Evolutionary conservation across 2,329 filamentous ascomycete species (phyloP), one percentile per base, ranked within the genome.

Genomic region (Hysterium pulicare): DNA sequence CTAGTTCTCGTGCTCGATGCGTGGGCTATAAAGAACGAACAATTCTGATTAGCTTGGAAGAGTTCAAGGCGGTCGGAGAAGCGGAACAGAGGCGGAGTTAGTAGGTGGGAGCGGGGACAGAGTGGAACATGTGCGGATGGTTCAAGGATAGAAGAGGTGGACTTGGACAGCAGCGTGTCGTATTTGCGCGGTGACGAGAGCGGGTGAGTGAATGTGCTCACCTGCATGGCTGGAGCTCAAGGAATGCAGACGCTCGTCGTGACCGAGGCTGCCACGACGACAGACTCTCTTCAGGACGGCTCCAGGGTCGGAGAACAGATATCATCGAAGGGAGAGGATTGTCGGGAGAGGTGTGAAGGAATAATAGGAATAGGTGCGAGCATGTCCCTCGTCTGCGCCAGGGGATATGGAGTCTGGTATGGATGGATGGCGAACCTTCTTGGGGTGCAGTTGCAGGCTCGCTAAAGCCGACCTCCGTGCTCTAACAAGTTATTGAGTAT

Each of bases 1-100:
- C 71, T 43, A 73, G 66, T 56, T 74, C 70, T 42, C 58, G 62
- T 42, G 71, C 71, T 54, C 71, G 61, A 36, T 66, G 56, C 45
- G 65, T 60, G 46, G 64, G 58, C 67, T 69, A 58, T 38, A 49
- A 47, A 41, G 48, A 20, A 41, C 44, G 47, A 39, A 41, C 48
- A 40, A 49, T 17, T 36, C 45, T 44, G 38, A 61, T 66, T 53
- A 68, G 64, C 61, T 50, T 55, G 26, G 13, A 40, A 23, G 21
- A 4, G 19, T 5, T 17, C 13, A 22, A 31, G 44, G 11, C 21
- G 16, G 33, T 40, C 19, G 44, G 36, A 17, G 19, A 21, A 16
- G 16, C 13, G 21, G 35, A 8, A 21, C 13, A 10, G 24, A 19
- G 13, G 11, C 10, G 38, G 10, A 11, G 35, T 28, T 7, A 13